A percentile compares a stretch with the other conserved stretches of the same genome.
Evolutionary conservation across 495 filamentous ascomycete genomes (phyloP).

Genomic region (Parmelia sp.): DNA sequence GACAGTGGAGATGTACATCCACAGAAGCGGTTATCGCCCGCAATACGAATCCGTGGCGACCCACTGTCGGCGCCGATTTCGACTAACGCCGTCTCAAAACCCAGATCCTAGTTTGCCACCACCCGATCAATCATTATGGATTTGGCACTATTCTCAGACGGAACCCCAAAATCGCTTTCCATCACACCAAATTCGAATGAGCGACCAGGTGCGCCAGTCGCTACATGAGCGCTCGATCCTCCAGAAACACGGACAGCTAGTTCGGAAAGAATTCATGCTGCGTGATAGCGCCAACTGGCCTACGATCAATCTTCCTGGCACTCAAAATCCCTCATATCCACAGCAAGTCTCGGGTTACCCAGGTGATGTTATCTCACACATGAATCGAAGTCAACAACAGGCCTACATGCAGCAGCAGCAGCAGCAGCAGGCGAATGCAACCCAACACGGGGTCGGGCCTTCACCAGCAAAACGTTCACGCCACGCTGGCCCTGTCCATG

Average conservation of each 20-base stretch:
- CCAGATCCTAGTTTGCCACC: slow-evolving; percentile 49
- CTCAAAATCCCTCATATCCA: slow-evolving; percentile 24
- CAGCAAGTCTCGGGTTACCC: slow-evolving; percentile 31
- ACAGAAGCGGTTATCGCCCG: slow-evolving; percentile 67
- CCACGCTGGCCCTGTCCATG: slow-evolving; percentile 17
- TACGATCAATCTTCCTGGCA: slow-evolving; percentile 60
- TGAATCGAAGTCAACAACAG: slow-evolving; percentile 28
- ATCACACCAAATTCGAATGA: slow-evolving; percentile 52
- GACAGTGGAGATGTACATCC: slow-evolving; percentile 76
- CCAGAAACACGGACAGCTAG: slow-evolving; percentile 70
- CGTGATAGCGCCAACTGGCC: slow-evolving; percentile 86
- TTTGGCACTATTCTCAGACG: slow-evolving; percentile 81
- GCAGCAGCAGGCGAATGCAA: slow-evolving; percentile 15
- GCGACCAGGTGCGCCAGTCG: slow-evolving; percentile 52
- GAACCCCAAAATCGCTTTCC: slow-evolving; percentile 67
- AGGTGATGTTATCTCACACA: slow-evolving; percentile 28
- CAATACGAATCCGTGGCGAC: slow-evolving; percentile 61
- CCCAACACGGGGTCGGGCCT: slow-evolving; percentile 21
- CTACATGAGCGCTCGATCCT: slow-evolving; percentile 61
- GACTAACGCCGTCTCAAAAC: slow-evolving; percentile 59
- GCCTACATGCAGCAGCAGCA: slow-evolving; percentile 27
- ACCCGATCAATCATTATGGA: slow-evolving; percentile 78
- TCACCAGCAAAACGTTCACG: slow-evolving; percentile 26
- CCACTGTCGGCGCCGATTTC: slow-evolving; percentile 76
- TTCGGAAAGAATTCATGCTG: slow-evolving; percentile 90